Conservation (phyloP, 495 filamentous ascomycete genomes). For the Xylaria sp. region DNA sequence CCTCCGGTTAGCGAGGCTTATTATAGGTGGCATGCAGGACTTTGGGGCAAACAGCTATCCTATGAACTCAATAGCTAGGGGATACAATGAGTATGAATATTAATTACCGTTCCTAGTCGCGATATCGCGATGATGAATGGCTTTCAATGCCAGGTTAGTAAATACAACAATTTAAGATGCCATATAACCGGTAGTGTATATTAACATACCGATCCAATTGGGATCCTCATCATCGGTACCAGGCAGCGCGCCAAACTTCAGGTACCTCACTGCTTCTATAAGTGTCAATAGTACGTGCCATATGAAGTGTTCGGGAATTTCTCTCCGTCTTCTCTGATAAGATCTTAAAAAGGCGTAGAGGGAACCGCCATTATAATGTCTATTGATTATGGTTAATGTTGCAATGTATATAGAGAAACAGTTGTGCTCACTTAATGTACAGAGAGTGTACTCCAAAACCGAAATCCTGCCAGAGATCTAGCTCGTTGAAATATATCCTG, state of each 20-base stretch:
- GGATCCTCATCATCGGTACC: not conserved
- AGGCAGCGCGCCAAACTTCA: conserved; percentile 1
- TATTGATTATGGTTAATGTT: not conserved
- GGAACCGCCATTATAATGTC: conserved; percentile 12
- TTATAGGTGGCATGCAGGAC: not conserved
- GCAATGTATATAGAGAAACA: not conserved
- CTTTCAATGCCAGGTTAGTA: not conserved
- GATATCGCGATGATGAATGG: conserved; percentile 4
- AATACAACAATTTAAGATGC: not conserved
- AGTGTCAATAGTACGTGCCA: conserved; percentile 16
- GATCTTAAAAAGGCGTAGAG: rapidly evolving
- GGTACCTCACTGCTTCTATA: conserved; percentile 11
- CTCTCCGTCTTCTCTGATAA: not conserved
- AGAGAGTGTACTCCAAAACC: not conserved
- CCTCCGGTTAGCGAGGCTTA: not conserved
- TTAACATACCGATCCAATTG: not conserved
- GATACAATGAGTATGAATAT: not conserved
- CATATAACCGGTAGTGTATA: not conserved
- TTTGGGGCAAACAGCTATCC: not conserved
- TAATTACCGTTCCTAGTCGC: not conserved
- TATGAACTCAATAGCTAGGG: not conserved
- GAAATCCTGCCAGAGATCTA: conserved; percentile 3
- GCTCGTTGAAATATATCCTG: conserved; percentile 7
- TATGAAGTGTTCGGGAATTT: conserved; percentile 4
- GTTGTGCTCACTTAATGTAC: not conserved